Evolutionary conservation across 495 filamentous ascomycete species (phyloP).

Genomic region (Tetracladium marchalianum): DNA sequence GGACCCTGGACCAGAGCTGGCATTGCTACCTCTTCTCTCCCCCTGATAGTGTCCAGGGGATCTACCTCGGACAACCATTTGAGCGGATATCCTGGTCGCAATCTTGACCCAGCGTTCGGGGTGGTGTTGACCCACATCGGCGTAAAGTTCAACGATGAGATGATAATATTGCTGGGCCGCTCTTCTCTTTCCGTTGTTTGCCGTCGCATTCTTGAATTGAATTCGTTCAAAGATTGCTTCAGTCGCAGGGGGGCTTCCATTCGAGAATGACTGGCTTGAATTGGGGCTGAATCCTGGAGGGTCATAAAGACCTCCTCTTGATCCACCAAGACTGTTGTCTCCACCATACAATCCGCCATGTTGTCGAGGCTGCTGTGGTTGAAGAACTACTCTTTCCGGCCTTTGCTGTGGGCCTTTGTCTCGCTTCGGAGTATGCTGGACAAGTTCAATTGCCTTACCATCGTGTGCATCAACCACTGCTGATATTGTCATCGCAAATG

Average conservation of each 20-base stretch:
- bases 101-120: slow-evolving; percentile 58
- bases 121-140: slow-evolving; percentile 50
- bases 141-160: slow-evolving; percentile 80
- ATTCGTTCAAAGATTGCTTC: slow-evolving; percentile 82
- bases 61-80: slow-evolving; percentile 88
- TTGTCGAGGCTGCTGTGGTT: slow-evolving; percentile 51
- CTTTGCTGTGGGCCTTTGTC: slow-evolving; percentile 82
- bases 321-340: slow-evolving; percentile 3
- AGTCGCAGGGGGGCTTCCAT: slow-evolving; percentile 30
- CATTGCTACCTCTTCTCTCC: slow-evolving; percentile 60
- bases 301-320: slow-evolving; percentile 24
- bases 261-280: slow-evolving; percentile 18
- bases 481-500: slow-evolving; percentile 79
- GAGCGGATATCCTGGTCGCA: slow-evolving; percentile 66
- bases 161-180: slow-evolving; percentile 94
- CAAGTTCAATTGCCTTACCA: slow-evolving; percentile 73
- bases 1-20: slow-evolving; percentile 63
- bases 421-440: slow-evolving; percentile 91
- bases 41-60: slow-evolving; percentile 91
- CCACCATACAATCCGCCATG: slow-evolving; percentile 5
- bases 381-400: slow-evolving; percentile 61
- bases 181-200: slow-evolving; percentile 89
- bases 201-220: slow-evolving; percentile 92
- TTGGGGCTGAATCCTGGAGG: slow-evolving; percentile 23
- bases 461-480: slow-evolving; percentile 72